Conservation (phyloP, 345 rosid species). For the Cardamine resedifolia region DNA sequence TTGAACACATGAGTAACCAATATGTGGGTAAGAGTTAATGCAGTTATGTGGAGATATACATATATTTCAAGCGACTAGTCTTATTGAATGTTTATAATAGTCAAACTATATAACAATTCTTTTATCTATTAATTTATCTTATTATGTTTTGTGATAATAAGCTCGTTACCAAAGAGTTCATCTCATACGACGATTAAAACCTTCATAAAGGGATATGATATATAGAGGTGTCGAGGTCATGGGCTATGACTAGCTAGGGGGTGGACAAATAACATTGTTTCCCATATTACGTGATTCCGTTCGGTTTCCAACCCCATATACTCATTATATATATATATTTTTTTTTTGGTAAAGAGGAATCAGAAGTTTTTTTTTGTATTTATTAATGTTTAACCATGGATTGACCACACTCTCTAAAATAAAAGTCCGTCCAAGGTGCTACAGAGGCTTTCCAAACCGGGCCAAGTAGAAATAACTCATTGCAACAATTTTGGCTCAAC, state of each 20-base stretch:
- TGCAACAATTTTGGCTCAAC: conserved; percentile 16
- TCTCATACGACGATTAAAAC: neutral
- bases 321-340: too few relatives aligned
- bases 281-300: neutral
- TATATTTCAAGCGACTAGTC: neutral
- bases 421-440: conserved; percentile 9
- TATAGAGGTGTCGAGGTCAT: neutral
- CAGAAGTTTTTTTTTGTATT: neutral
- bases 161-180: neutral
- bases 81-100: neutral
- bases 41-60: neutral
- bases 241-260: neutral
- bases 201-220: neutral
- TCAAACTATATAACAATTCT: neutral
- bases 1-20: conserved; percentile 14
- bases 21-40: conserved; percentile 2
- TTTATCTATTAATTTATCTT: neutral
- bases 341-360: too few relatives aligned
- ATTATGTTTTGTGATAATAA: neutral
- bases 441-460: conserved; percentile 25
- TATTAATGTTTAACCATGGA: neutral
- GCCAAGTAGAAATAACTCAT: conserved; percentile 12
- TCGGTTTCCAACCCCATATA: neutral
- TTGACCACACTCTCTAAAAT: neutral
- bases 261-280: neutral